phyloP scores from a whole-genome alignment of 805 yeast species.

The Clavispora carvajalis region DNA sequence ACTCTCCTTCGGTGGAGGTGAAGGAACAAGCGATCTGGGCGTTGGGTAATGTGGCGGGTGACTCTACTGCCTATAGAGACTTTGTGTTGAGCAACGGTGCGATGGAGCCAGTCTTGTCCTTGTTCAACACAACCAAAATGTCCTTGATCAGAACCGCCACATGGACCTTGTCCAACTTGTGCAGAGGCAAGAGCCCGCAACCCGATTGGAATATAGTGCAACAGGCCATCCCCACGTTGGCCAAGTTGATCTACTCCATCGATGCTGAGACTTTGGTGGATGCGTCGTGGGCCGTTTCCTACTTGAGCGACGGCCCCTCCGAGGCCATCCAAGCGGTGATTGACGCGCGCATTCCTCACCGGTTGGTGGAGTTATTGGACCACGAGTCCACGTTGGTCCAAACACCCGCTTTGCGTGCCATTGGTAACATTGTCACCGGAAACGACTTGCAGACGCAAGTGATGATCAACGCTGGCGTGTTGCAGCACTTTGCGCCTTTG shows the following conservation, averaged over 20 bases:
- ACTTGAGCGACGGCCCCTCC: constrained; percentile 86
- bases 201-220: constrained; percentile 92
- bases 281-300: constrained; percentile 98
- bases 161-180: constrained; percentile 94
- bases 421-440: constrained; percentile 97
- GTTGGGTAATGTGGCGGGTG: constrained; percentile 98
- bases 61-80: constrained; percentile 85
- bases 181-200: constrained; percentile 94
- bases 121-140: constrained; percentile 78
- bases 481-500: constrained; percentile 77
- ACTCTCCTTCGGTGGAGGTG: constrained; percentile 81
- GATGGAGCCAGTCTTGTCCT: constrained; percentile 76
- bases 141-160: constrained; percentile 94
- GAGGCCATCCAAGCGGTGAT: constrained; percentile 95
- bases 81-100: constrained; percentile 81
- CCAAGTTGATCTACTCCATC: constrained; percentile 82
- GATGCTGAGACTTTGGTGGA: constrained; percentile 93
- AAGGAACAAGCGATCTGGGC: constrained; percentile 99
- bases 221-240: constrained; percentile 83
- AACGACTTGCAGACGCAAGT: constrained; percentile 93
- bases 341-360: constrained; percentile 90
- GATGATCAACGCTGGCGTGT: constrained; percentile 87
- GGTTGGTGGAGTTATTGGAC: constrained; percentile 84
- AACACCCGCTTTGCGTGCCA: constrained; percentile 95
- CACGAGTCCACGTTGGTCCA: constrained; percentile 84